Base-by-base conservation (phyloP, 108 stramenopile species). In the Nitzschia palea region DNA sequence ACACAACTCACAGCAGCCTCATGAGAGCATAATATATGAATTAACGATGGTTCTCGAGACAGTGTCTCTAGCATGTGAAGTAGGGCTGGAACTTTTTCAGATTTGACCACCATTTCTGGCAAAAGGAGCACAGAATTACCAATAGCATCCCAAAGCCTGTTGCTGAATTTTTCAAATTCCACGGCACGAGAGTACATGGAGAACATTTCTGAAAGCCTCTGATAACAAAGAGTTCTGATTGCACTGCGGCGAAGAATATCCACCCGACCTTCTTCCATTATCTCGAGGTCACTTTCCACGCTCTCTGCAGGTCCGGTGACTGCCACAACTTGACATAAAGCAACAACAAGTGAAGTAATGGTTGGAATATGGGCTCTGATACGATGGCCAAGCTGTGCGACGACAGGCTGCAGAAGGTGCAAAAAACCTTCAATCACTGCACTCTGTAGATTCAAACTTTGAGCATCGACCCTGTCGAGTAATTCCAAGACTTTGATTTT, bases 401-500 rank as follows among this genome's bases (percentile, higher is more conserved):
- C 72, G 35, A 94, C 84, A 62, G 84, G 73, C 8, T 84, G 77
- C 3, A 94, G 81, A 43, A 91, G 56, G 70, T 94, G 86, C 1
- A 94, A 79, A 55, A 91, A 94, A 44, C 93, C 93, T 63, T 86
- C 81, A 54, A 87, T 77, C 17, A 89, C 74, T 29, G 70, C 74
- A 42, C 58, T 47, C 15, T 86, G 76, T 8, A 90, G 48, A 12
- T 26, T 48, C 18, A 89, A 26, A 30, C 64, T 79, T 15, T 62
- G 45, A 4, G 69, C 27, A 61, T 61, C 55, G 27, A 83, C 57
- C 0, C 36, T 5, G 26, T 42, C 34, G 23, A 80, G 48, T n/a
- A 37, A 25, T 17, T 23, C 40, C 20, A 59, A n/a, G 32, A 79
- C 27, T n/a, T 60, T 14, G 9, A 52, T 36, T 42, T 53, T 36